A percentile compares a stretch with the other conserved stretches of the same genome.
phyloP scores from a whole-genome alignment of 805 yeast genomes.

The Starmerella riodocensis region DNA sequence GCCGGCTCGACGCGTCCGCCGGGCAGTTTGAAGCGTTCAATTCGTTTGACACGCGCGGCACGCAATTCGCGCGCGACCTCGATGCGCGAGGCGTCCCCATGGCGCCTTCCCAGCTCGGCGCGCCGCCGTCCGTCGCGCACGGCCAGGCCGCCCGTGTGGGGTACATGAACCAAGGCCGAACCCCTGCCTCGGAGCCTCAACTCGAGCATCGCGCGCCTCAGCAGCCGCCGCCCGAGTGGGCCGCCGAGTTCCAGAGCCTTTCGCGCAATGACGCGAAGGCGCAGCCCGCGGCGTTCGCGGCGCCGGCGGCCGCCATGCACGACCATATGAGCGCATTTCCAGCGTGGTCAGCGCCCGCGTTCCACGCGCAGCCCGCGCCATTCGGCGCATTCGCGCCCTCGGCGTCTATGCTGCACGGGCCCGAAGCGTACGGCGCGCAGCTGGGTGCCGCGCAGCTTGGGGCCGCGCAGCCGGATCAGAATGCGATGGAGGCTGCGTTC shows the following conservation, averaged over 20 bases:
- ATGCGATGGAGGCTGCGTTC: conserved; percentile 16
- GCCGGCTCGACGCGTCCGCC: not conserved
- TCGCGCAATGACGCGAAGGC: not conserved
- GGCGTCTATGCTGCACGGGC: too few relatives aligned
- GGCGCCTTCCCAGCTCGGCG: not conserved
- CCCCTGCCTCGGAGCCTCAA: conserved; percentile 6
- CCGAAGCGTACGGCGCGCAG: too few relatives aligned
- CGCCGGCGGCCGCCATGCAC: too few relatives aligned
- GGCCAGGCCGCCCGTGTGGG: conserved; percentile 2
- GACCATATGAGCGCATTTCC: too few relatives aligned
- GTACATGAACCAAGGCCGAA: conserved; percentile 1
- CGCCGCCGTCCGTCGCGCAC: not conserved
- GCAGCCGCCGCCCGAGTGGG: conserved; percentile 6
- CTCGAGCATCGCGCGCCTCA: not conserved
- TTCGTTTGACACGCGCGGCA: not conserved
- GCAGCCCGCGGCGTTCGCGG: too few relatives aligned
- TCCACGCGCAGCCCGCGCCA: too few relatives aligned
- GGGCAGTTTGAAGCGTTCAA: conserved; percentile 5
- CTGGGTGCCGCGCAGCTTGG: too few relatives aligned
- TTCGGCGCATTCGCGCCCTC: too few relatives aligned
- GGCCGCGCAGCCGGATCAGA: too few relatives aligned
- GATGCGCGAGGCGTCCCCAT: too few relatives aligned
- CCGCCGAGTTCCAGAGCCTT: conserved; percentile 8
- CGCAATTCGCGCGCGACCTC: not conserved
- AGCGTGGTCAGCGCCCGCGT: too few relatives aligned